Evolutionary conservation across 1,139 yeast species (phyloP), one percentile per base, ranked within the genome.

Genomic region (Kurtzmaniella quercitrusa): DNA sequence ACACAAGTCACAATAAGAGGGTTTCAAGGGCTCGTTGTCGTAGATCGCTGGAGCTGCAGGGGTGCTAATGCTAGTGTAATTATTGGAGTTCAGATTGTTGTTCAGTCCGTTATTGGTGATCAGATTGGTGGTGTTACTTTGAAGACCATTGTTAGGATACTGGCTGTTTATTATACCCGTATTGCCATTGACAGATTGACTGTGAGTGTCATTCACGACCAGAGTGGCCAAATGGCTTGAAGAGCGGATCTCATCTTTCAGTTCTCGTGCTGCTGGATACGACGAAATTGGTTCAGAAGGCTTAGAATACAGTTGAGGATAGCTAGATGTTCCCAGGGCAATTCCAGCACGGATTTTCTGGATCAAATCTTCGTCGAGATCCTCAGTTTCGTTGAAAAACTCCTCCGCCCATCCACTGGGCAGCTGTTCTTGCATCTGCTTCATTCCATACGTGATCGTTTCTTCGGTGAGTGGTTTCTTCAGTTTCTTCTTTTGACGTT

Each of bases 401-500:
- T 44, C 46, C 16, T 44, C 46, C 12, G 31, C 25, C 46, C 46
- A 44, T 24, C 44, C 25, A 9, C 39, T 45, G 16, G 46, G 46
- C 17, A 37, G 44, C 49, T 71, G 77, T 52, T 71, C 76, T 51
- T 70, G 68, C 52, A 72, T 71, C 55, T 72, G 77, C 51, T 69
- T 70, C 63, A 72, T 64, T 2, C 77, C 77, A 51, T 72, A 72
- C 29, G 70, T 60, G 73, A 72, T 72, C 40, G 77, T 71, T 48
- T 72, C 77, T 51, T 72, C 77, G 4, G 77, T 77, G 56, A 72
- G 62, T 10, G 73, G 76, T 49, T 70, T 70, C 41, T 76, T 61
- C 62, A 63, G 68, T 55, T 70, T 69, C 60, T 71, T 70, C 57
- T 73, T 72, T 54, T 70, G 72, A 44, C 77, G 58, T 54, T 78